Conservation (phyloP, 768 basidiomycete genomes). For the Chalciporus chontae region DNA sequence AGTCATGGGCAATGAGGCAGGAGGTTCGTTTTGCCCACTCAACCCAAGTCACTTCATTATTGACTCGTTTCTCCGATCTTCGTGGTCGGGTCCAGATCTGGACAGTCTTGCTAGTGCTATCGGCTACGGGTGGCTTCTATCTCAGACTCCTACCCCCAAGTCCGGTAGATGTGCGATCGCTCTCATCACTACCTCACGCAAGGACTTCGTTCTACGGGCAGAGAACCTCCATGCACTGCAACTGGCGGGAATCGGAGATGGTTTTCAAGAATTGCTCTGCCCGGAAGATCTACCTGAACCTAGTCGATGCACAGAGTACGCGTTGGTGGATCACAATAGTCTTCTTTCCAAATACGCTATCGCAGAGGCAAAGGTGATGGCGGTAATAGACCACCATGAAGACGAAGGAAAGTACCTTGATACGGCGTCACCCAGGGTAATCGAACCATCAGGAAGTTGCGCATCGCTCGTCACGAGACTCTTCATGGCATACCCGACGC, state of each 20-base stretch:
- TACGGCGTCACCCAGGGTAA: constrained; percentile 61
- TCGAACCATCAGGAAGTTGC: constrained; percentile 76
- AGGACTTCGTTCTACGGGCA: constrained; percentile 74
- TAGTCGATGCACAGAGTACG: constrained; percentile 51
- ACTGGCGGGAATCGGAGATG: constrained; percentile 50
- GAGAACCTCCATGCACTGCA: constrained; percentile 82
- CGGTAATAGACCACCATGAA: constrained; percentile 87
- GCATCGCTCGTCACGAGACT: constrained; percentile 56
- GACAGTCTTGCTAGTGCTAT: constrained; percentile 87
- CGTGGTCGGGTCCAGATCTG: constrained; percentile 56
- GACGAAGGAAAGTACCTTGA: constrained; percentile 72
- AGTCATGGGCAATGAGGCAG: constrained; percentile 95
- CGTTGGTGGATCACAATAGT: constrained; percentile 89
- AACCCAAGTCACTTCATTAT: not conserved
- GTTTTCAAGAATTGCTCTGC: constrained; percentile 58
- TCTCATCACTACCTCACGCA: constrained; percentile 62
- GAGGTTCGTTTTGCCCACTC: constrained; percentile 50
- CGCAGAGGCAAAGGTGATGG: constrained; percentile 52
- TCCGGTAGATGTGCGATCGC: constrained; percentile 60
- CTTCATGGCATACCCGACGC: constrained; percentile 22
- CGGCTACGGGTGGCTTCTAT: constrained; percentile 75
- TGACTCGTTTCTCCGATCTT: not conserved
- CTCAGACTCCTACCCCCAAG: constrained; percentile 30
- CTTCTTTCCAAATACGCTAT: constrained; percentile 45
- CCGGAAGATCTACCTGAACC: constrained; percentile 58